Evolutionary conservation across 2,329 filamentous ascomycete species (phyloP).

Genomic region (Coniochaeta ligniaria): DNA sequence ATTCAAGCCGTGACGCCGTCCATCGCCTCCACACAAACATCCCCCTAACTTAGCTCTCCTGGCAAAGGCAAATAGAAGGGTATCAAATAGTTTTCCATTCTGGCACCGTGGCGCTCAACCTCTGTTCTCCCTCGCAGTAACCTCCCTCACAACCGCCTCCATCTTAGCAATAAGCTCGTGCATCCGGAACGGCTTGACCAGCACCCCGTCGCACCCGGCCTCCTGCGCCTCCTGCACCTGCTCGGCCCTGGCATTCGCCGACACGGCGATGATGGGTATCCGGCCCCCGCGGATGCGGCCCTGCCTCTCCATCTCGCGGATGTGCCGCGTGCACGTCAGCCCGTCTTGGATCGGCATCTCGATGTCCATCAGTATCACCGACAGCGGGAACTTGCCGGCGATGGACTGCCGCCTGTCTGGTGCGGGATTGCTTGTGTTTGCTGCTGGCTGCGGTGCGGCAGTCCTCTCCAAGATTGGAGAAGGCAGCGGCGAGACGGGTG

Average conservation of each 20-base stretch:
- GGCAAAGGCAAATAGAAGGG: neutral
- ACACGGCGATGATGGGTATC: constrained; percentile 59
- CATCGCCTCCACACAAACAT: neutral
- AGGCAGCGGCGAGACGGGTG: neutral
- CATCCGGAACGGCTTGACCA: constrained; percentile 67
- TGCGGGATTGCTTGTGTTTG: neutral
- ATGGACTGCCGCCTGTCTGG: neutral
- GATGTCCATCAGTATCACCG: constrained; percentile 67
- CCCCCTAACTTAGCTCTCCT: neutral
- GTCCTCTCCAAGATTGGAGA: neutral
- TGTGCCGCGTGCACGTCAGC: constrained; percentile 55
- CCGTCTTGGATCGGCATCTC: constrained; percentile 73
- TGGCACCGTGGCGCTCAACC: too few relatives aligned
- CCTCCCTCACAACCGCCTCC: constrained; percentile 32
- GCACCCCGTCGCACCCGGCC: constrained; percentile 54
- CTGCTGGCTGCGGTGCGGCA: neutral
- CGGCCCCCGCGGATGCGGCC: constrained; percentile 43
- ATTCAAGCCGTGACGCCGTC: too few relatives aligned
- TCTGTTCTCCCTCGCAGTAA: constrained; percentile 5
- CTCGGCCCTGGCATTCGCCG: constrained; percentile 59
- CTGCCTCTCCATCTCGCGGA: constrained; percentile 52
- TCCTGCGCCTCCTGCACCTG: constrained; percentile 46
- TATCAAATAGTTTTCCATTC: neutral
- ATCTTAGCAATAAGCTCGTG: constrained; percentile 55
- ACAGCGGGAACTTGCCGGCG: constrained; percentile 33